Evolutionary conservation across 306 rosid genomes (phyloP).

Genomic region (Purshia tridentata): DNA sequence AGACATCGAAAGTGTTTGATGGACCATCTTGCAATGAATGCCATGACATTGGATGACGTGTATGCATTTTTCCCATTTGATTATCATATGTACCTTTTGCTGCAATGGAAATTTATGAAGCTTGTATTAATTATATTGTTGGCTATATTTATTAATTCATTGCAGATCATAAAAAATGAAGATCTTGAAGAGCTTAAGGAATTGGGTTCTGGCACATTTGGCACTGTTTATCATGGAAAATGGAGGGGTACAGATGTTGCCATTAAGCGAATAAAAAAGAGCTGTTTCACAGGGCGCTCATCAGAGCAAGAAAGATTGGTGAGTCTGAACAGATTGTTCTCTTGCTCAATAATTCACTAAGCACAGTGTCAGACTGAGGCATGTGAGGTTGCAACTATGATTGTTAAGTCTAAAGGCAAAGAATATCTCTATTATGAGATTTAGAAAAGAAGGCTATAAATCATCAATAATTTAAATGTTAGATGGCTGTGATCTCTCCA

Average conservation of each 20-base stretch:
- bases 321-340: slow-evolving; percentile 10
- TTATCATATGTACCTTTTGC: neutral
- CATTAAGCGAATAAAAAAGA: slow-evolving; percentile 74
- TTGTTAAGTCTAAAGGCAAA: neutral
- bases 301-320: slow-evolving; percentile 80
- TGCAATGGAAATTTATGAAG: slow-evolving; percentile 2
- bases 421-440: neutral
- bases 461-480: neutral
- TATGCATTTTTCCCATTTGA: neutral
- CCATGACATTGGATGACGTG: neutral
- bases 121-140: slow-evolving; percentile 8
- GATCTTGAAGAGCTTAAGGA: slow-evolving; percentile 86
- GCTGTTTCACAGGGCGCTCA: slow-evolving; percentile 69
- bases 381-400: neutral
- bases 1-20: slow-evolving; percentile 1
- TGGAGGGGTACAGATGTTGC: slow-evolving; percentile 91
- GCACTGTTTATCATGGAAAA: slow-evolving; percentile 84
- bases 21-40: neutral
- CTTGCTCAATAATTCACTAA: neutral
- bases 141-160: slow-evolving; percentile 20
- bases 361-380: neutral
- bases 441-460: neutral
- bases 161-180: slow-evolving; percentile 66
- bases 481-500: slow-evolving; percentile 1
- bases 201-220: slow-evolving; percentile 84